Percentiles rank a stretch among this genome's conserved stretches.
These are phyloP conservation scores for Sphaerosporella brunnea DNA, from an alignment of 495 filamentous ascomycete genomes.

Conservation along the genomic window DNA sequence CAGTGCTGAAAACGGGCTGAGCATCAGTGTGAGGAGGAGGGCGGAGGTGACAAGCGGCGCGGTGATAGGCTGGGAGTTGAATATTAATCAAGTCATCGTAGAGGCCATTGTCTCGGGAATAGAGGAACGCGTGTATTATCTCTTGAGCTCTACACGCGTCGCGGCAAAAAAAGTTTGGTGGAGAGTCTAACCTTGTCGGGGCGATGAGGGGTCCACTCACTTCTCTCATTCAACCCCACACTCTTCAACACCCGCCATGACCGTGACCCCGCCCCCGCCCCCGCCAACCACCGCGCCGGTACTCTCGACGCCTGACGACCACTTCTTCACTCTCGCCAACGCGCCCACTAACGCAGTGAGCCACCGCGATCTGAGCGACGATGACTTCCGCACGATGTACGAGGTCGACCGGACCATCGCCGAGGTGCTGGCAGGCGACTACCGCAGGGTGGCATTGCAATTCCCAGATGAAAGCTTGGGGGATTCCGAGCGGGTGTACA, in stretches of 20 bases:
- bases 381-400: constrained; percentile 60
- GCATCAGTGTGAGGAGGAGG: too few species aligned
- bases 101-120: too few species aligned
- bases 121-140: too few species aligned
- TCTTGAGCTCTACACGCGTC: too few species aligned
- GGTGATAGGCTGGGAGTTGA: too few species aligned
- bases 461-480: constrained; percentile 84
- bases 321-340: constrained; percentile 50
- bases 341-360: constrained; percentile 22
- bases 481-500: constrained; percentile 69
- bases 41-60: too few species aligned
- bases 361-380: constrained; percentile 37
- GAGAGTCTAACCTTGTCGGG: too few species aligned
- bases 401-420: constrained; percentile 67
- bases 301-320: constrained; percentile 72
- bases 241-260: neutral
- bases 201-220: too few species aligned
- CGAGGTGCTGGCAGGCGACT: constrained; percentile 53
- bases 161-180: too few species aligned
- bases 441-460: constrained; percentile 68
- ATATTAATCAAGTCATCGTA: too few species aligned
- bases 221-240: too few species aligned
- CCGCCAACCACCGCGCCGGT: constrained; percentile 41
- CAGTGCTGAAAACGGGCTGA: too few species aligned
- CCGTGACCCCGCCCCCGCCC: constrained; percentile 6